A percentile compares a stretch with the other conserved stretches of the same genome.
These are phyloP conservation scores for Epichloe typhina DNA, from an alignment of 2,329 filamentous ascomycete species.

Conservation along the genomic window DNA sequence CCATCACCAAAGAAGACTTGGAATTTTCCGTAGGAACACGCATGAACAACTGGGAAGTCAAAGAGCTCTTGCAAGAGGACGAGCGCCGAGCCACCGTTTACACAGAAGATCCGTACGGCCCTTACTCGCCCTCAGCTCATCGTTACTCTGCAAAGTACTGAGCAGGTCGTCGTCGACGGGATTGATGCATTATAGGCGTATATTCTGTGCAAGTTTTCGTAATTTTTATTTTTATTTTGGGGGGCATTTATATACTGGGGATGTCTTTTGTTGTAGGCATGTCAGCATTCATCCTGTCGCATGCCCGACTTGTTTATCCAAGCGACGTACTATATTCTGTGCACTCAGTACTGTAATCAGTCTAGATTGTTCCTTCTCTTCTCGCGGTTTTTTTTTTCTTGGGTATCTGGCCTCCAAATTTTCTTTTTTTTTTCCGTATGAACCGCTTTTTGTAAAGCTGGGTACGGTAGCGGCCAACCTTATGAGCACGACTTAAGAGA, in stretches of 20 bases:
- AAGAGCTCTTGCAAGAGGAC: constrained; percentile 74
- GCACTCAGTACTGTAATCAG: not conserved
- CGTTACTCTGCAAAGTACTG: constrained; percentile 36
- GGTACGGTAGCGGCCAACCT: not conserved
- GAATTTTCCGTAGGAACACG: constrained; percentile 95
- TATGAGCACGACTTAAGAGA: not conserved
- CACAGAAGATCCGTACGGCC: constrained; percentile 49
- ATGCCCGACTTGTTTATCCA: not conserved
- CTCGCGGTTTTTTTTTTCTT: not conserved
- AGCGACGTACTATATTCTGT: no score
- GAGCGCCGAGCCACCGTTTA: constrained; percentile 64
- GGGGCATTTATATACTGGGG: no score
- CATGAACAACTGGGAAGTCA: constrained; percentile 97
- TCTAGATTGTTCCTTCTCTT: no score
- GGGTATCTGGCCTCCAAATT: not conserved
- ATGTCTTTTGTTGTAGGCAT: not conserved
- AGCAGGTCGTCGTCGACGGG: constrained; percentile 7
- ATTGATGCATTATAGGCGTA: constrained; percentile 1
- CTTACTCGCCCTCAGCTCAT: constrained; percentile 31
- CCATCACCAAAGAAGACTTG: constrained; percentile 93
- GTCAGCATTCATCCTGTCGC: not conserved
- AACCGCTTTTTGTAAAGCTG: not conserved
- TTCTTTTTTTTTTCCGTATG: not conserved
- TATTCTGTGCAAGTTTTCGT: not conserved
- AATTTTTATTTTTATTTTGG: not conserved